A percentile compares a stretch with the other conserved stretches of the same genome.
phyloP scores from a whole-genome alignment of 2,329 filamentous ascomycete species.

The Cercospora zeae-maydis region DNA sequence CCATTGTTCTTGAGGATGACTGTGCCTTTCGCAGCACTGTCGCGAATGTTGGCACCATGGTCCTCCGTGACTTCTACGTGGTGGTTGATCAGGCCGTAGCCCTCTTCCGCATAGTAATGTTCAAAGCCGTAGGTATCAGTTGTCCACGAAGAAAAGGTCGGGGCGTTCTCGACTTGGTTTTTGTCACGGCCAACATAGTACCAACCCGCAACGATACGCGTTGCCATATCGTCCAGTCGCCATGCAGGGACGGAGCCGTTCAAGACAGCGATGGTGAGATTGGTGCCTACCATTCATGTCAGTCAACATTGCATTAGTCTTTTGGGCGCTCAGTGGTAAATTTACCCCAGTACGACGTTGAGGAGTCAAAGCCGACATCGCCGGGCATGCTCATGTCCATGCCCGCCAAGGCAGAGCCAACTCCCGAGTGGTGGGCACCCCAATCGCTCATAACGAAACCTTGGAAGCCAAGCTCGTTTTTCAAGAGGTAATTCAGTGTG shows the following conservation, averaged over 20 bases:
- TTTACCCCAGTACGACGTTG: slow-evolving; percentile 24
- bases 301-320: not conserved
- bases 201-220: slow-evolving; percentile 27
- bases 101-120: slow-evolving; percentile 60
- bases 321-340: not conserved
- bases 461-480: slow-evolving; percentile 52
- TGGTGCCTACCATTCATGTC: slow-evolving; percentile 9
- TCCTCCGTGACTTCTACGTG: slow-evolving; percentile 77
- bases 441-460: slow-evolving; percentile 54
- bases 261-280: slow-evolving; percentile 30
- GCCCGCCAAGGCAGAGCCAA: slow-evolving; percentile 64
- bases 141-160: slow-evolving; percentile 87
- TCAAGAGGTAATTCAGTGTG: slow-evolving; percentile 60
- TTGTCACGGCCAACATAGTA: slow-evolving; percentile 44
- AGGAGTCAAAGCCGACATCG: slow-evolving; percentile 52
- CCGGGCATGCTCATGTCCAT: slow-evolving; percentile 74
- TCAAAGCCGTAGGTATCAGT: slow-evolving; percentile 67
- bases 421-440: slow-evolving; percentile 68
- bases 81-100: slow-evolving; percentile 65
- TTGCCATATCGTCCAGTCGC: slow-evolving; percentile 36
- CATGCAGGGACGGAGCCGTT: slow-evolving; percentile 34
- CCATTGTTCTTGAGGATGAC: slow-evolving; percentile 86
- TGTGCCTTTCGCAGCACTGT: slow-evolving; percentile 73
- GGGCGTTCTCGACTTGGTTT: slow-evolving; percentile 50
- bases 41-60: slow-evolving; percentile 69